Evolutionary conservation across 148 eudicot species (phyloP), one percentile per base, ranked within the genome.

Genomic region (Chenopodium suecicum): DNA sequence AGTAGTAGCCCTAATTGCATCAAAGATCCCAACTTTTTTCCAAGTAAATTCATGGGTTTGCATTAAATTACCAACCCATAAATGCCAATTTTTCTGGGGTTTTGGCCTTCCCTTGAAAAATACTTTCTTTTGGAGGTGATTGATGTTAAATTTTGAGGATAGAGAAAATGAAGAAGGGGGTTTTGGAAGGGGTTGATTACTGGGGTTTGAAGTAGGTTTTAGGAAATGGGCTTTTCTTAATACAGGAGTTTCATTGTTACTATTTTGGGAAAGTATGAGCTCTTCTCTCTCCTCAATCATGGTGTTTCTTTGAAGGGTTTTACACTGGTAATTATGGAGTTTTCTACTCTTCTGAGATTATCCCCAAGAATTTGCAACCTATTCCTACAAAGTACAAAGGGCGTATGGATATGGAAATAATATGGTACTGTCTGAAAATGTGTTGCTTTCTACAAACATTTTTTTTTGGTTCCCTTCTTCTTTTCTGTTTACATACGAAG

Each of bases 11-110:
- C 25, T 71, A 8, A 78, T 73, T 1, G 81, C 78, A 79, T 83
- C 82, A 83, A 83, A 83, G 48, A 83, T 83, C 4, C 82, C 79
- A 52, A 32, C 78, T 78, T 83, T 78, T 13, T 79, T 79, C 82
- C 82, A 83, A 9, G 1, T 32, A 1, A 37, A 1, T 29, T 78
- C 22, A 25, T 83, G 70, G 31, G 74, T 66, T 47, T 47, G 52
- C 78, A 63, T 19, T 16, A 83, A 31, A 41, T 72, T 23, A 12
- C 54, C 46, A 48, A 83, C 85, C 85, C 85, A 78, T 2, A 48
- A 14, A 67, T 16, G 2, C 85, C 81, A 82, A 19, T 2, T 3
- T 20, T 72, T 25, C 10, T 12, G 63, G 29, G 81, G 84, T 27
- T 16, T 48, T 14, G 48, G 14, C 64, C 48, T 78, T 19, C 78